A percentile compares a stretch with the other conserved stretches of the same genome.
These are phyloP conservation scores for Canna indica DNA, from an alignment of 176 grass and related monocot genomes.

Conservation along the genomic window DNA sequence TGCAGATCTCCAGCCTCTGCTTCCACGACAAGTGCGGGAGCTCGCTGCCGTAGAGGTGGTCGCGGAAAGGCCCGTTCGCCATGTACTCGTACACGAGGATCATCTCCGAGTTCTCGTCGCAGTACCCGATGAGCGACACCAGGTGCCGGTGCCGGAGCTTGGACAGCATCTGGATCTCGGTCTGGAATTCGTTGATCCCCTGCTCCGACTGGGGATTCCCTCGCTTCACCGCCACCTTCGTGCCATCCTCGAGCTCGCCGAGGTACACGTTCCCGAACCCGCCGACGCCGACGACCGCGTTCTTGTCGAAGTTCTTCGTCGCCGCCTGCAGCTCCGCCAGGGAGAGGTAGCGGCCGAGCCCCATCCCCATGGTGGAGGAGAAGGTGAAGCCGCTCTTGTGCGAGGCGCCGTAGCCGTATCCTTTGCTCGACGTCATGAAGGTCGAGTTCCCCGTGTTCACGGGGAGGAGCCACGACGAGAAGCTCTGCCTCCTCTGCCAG, in stretches of 20 bases:
- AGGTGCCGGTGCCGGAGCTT: conserved; percentile 96
- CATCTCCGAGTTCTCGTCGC: conserved; percentile 94
- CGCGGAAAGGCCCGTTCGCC: conserved; percentile 73
- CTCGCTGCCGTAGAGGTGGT: conserved; percentile 77
- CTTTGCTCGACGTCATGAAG: conserved; percentile 52
- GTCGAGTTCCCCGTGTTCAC: conserved; percentile 69
- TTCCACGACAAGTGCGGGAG: conserved; percentile 68
- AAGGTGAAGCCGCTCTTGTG: conserved; percentile 74
- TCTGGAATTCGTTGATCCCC: conserved; percentile 93
- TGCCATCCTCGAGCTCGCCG: conserved; percentile 71
- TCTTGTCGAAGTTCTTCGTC: conserved; percentile 76
- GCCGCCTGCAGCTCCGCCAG: conserved; percentile 67
- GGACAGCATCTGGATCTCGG: conserved; percentile 96
- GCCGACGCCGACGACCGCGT: conserved; percentile 77
- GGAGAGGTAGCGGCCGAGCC: conserved; percentile 65
- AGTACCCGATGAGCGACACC: conserved; percentile 94
- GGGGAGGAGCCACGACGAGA: conserved; percentile 93
- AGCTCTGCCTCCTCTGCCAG: conserved; percentile 81
- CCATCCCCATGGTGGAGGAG: conserved; percentile 51
- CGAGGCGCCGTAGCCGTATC: conserved; percentile 37
- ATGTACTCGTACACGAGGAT: conserved; percentile 99
- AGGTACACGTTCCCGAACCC: conserved; percentile 98
- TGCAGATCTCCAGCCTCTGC: conserved; percentile 98
- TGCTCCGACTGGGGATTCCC: conserved; percentile 92
- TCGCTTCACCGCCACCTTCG: conserved; percentile 85